A percentile compares a stretch with the other conserved stretches of the same genome.
These are phyloP conservation scores for Rhizopogon salebrosus DNA, from an alignment of 768 basidiomycete genomes.

Conservation along the genomic window DNA sequence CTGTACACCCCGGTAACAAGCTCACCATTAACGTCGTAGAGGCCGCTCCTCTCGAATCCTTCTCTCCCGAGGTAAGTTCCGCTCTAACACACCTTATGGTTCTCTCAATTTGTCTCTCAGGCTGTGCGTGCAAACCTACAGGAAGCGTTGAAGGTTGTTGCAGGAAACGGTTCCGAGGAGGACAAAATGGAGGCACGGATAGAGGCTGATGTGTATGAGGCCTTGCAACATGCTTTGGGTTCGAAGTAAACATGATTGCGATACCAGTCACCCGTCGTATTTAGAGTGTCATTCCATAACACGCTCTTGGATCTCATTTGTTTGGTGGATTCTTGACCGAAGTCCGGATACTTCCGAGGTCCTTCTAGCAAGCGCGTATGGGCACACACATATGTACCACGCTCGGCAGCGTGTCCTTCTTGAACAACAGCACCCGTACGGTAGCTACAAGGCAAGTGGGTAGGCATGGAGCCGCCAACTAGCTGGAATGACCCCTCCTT, in stretches of 20 bases:
- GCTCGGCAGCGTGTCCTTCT: too few relatives aligned
- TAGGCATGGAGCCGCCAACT: slow-evolving; percentile 14
- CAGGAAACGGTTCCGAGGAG: slow-evolving; percentile 84
- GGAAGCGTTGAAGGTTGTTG: slow-evolving; percentile 78
- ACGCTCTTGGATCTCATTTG: neutral
- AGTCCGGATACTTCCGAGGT: neutral
- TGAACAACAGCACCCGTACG: too few relatives aligned
- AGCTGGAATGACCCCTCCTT: slow-evolving; percentile 15
- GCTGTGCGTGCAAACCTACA: slow-evolving; percentile 85
- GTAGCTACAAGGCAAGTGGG: neutral
- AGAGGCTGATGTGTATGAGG: slow-evolving; percentile 96
- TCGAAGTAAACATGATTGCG: slow-evolving; percentile 32
- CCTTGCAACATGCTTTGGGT: slow-evolving; percentile 79
- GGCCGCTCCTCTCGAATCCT: slow-evolving; percentile 86
- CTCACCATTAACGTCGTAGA: slow-evolving; percentile 97
- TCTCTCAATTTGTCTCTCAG: slow-evolving; percentile 36
- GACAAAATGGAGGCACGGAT: slow-evolving; percentile 91
- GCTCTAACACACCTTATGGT: neutral
- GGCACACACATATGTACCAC: too few relatives aligned
- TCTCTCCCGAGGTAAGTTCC: slow-evolving; percentile 77
- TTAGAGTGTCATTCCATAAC: slow-evolving; percentile 10
- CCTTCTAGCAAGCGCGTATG: neutral
- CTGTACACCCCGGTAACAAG: slow-evolving; percentile 94
- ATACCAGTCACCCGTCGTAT: neutral
- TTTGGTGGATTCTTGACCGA: neutral